Base-by-base conservation (phyloP, 2,329 filamentous ascomycete genomes). In the Didymella exigua region DNA sequence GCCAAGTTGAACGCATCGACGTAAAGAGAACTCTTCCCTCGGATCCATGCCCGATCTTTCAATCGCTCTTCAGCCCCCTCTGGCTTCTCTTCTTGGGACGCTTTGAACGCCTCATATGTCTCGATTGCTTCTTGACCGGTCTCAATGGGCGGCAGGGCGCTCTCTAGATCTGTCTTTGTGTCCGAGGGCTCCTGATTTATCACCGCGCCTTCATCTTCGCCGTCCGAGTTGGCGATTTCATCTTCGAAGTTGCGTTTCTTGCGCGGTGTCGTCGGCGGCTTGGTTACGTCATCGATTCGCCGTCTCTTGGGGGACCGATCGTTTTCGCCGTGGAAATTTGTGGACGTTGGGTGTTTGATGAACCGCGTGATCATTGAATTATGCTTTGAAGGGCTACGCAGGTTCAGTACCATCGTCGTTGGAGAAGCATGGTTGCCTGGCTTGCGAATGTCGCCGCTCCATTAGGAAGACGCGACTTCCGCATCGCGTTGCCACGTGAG, bases 1-100 rank as follows among this genome's bases (percentile, higher is more conserved):
- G 93, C 91, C 13, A 98, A 80, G 68, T 96, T 96, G 80, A 99
- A 99, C 0, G 95, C 95, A 76, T 99, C 95, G 16, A 97, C 91
- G 67, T 99, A 99, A 50, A 99, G 91, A 1, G 93, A 98, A 68
- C 88, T 96, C 71, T 86, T 87, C 0, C 91, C 91, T 66, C 82
- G 86, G 4, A 86, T 76, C 91, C 91, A 96, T 56, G 78, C 83
- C 45, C 79, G 79, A 46, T 85, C 77, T 53, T 81, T 81, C 13
- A 89, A 69, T 7, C 84, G 79, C 31, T 79, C 77, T 58, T 82
- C 80, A 5, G 79, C 68, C 14, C 45, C 57, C 11, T 59, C 67
- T 29, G 68, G 67, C 8, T 79, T 70, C 9, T 77, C 70, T 4
- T 75, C 74, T 48, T 80, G 83, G 18, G 84, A 86, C 24, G 83